Evolutionary conservation across 2,329 filamentous ascomycete species (phyloP), one percentile per base, ranked within the genome.

Genomic region (Beauveria bassiana): DNA sequence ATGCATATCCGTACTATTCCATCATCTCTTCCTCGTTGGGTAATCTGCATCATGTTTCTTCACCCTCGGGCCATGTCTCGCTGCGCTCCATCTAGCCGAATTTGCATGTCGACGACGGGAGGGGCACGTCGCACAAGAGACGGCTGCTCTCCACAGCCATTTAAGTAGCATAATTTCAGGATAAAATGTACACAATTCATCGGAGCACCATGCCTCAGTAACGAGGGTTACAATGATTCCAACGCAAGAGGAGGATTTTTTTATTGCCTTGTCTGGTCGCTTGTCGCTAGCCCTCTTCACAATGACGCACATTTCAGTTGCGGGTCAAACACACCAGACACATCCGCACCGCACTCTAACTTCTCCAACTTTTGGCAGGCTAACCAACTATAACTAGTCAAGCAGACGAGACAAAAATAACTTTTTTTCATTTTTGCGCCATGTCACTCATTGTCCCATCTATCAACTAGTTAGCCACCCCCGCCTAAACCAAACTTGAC

Each of bases 331-430:
- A 34, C 46, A 49, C 24, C 47, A 50, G 18, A 20, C n/a, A 38
- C 34, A 38, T 38, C 34, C 34, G 12, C 12, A n/a, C 50, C 10
- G 9, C 34, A 38, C 34, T 38, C 34, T 38, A 38, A 14, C 24
- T 46, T 56, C 53, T 56, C 53, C 53, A 56, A 56, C 53, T n/a
- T 50, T 26, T 31, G 28, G 49, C 49, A 53, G 50, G 34, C 34
- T 38, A 38, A 40, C 16, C 34, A 38, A 38, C 34, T 38, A 16
- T 6, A 38, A 38, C 34, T 38, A 38, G 34, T 38, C 34, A 54
- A 49, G 28, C 42, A 57, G 43, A 42, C 31, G 55, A 49, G 43
- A 49, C 49, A 58, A 58, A 58, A 58, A 58, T 58, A 58, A 24
- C 31, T 57, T 40, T 18, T 34, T 38, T 38, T 38, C 12, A 16